Percentiles rank a stretch among this genome's conserved stretches.
Evolutionary conservation across 176 grass and related monocot species (phyloP).

Genomic region (Phragmites australis): DNA sequence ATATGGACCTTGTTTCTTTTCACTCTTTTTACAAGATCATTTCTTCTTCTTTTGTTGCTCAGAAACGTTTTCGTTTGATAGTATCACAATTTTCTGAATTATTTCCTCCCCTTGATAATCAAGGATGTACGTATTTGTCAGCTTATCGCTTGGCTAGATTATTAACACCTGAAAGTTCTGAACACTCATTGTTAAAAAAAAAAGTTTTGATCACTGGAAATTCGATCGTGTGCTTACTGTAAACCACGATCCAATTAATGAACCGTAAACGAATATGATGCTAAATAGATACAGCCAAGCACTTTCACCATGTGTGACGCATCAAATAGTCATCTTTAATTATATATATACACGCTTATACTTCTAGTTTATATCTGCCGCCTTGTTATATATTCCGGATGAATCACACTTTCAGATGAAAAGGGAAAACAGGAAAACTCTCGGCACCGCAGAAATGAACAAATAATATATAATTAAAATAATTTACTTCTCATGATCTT

Average conservation of each 20-base stretch:
- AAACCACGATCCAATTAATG: not conserved
- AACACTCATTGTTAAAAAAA: too few species aligned
- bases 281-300: not conserved
- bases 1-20: constrained; percentile 10
- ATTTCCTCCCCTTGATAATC: not conserved
- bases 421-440: not conserved
- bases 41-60: constrained; percentile 18
- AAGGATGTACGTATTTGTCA: not conserved
- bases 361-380: not conserved
- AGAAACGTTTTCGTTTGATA: not conserved
- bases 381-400: not conserved
- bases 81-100: not conserved
- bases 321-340: not conserved
- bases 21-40: constrained; percentile 35
- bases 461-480: not conserved
- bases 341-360: too few species aligned
- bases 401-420: not conserved
- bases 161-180: not conserved
- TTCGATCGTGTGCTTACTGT: not conserved
- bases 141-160: not conserved
- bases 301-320: not conserved
- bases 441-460: not conserved
- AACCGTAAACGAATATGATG: not conserved
- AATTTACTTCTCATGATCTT: not conserved
- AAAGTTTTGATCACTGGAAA: not conserved